A percentile compares a stretch with the other conserved stretches of the same genome.
Evolutionary conservation across 192 early-diverging fungal species (phyloP).

Genomic region (Radiomyces spectabilis): DNA sequence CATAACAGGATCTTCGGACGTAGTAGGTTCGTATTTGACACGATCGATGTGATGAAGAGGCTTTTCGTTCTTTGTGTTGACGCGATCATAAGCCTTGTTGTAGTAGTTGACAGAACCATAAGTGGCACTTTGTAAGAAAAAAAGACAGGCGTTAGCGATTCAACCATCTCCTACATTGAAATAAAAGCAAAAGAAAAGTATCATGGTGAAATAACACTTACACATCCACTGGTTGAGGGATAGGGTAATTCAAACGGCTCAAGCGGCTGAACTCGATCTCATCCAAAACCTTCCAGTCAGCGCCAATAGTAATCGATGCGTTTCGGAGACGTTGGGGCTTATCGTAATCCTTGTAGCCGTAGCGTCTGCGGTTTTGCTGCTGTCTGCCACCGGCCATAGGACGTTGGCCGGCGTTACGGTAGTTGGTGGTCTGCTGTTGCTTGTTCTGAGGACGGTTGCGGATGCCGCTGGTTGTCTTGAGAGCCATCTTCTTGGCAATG

Average conservation of each 20-base stretch:
- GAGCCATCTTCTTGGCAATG: conserved; percentile 55
- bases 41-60: conserved; percentile 58
- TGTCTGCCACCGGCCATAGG: conserved; percentile 19
- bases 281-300: conserved; percentile 89
- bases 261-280: conserved; percentile 92
- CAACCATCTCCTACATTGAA: too few species aligned
- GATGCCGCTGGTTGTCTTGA: conserved; percentile 36
- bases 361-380: conserved; percentile 27
- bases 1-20: conserved; percentile 85
- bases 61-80: conserved; percentile 74
- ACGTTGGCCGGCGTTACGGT: conserved; percentile 33
- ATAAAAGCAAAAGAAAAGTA: conserved; percentile 13
- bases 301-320: conserved; percentile 78
- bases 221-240: conserved; percentile 73
- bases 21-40: conserved; percentile 68
- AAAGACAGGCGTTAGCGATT: not conserved
- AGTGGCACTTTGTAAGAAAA: conserved; percentile 40
- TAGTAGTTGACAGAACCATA: conserved; percentile 71
- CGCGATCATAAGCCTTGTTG: conserved; percentile 80
- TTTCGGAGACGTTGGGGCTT: conserved; percentile 73
- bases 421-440: conserved; percentile 27
- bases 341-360: conserved; percentile 36
- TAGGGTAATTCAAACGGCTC: conserved; percentile 72
- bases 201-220: conserved; percentile 44
- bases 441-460: conserved; percentile 37